Evolutionary conservation across 495 filamentous ascomycete genomes (phyloP).

Genomic region (Friedmanniomyces endolithicus): DNA sequence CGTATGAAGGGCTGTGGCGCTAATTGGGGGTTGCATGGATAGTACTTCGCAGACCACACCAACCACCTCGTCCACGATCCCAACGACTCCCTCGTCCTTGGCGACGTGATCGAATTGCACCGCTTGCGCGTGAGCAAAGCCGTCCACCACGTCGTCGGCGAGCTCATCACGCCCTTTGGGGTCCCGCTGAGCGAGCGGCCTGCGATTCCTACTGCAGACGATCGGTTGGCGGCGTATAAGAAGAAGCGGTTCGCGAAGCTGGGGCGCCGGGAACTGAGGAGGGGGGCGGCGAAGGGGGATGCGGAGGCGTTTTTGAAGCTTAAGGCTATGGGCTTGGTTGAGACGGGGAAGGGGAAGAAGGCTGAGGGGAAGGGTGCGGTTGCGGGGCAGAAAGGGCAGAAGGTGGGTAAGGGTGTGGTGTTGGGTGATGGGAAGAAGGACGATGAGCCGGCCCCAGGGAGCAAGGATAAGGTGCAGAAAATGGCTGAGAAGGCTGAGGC

Average conservation of each 20-base stretch:
- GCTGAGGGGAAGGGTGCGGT: constrained; percentile 14
- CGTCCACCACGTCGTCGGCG: constrained; percentile 65
- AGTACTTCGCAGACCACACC: constrained; percentile 31
- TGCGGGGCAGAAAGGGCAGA: constrained; percentile 19
- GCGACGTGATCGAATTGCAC: constrained; percentile 52
- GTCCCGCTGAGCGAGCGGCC: constrained; percentile 48
- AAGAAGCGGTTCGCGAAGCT: constrained; percentile 31
- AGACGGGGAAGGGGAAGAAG: constrained; percentile 10
- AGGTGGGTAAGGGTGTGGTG: constrained; percentile 20
- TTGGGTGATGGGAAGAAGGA: constrained; percentile 22
- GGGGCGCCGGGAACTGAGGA: constrained; percentile 17
- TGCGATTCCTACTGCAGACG: constrained; percentile 49
- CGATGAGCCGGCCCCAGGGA: constrained; percentile 18
- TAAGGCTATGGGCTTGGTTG: constrained; percentile 12
- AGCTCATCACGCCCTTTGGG: constrained; percentile 64
- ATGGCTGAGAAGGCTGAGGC: constrained; percentile 5
- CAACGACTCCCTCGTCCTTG: constrained; percentile 53
- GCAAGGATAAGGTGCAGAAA: constrained; percentile 20
- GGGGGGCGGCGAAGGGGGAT: constrained; percentile 6
- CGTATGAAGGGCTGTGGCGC: background rate
- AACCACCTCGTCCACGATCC: constrained; percentile 61
- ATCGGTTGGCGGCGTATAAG: constrained; percentile 41
- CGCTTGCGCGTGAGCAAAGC: constrained; percentile 54
- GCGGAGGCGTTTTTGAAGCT: constrained; percentile 9
- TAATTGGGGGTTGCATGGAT: background rate